phyloP scores from a whole-genome alignment of 495 filamentous ascomycete genomes.

The Chaetomium tenue region DNA sequence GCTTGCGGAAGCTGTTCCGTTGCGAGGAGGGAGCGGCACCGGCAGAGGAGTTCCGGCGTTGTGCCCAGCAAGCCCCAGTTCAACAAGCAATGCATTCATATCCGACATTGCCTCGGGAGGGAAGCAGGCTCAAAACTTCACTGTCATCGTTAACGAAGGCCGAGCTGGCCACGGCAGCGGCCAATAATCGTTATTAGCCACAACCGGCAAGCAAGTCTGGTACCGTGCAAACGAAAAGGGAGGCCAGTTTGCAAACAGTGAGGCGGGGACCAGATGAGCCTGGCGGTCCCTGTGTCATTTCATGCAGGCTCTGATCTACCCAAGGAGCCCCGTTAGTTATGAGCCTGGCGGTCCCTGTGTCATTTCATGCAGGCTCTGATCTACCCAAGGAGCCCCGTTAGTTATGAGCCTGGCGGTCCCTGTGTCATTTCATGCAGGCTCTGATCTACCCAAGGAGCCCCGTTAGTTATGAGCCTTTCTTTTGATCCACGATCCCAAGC shows the following conservation, averaged over 20 bases:
- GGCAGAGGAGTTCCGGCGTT: neutral
- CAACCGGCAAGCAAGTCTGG: neutral
- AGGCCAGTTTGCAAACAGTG: neutral
- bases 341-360: no score
- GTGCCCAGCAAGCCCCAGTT: neutral
- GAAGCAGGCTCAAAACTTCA: neutral
- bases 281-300: slow-evolving; percentile 4
- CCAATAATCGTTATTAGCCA: neutral
- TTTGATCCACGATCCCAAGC: neutral
- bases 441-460: neutral
- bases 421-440: slow-evolving; percentile 4
- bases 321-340: neutral
- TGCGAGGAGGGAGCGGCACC: no score
- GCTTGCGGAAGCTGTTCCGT: no score
- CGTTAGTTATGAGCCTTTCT: slow-evolving; percentile 8
- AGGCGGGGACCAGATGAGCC: neutral
- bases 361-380: slow-evolving; percentile 2
- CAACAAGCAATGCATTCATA: neutral
- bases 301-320: neutral
- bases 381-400: neutral
- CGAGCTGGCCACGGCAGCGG: no score
- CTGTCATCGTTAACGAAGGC: neutral
- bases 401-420: no score
- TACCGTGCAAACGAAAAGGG: neutral
- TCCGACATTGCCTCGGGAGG: neutral